These are phyloP conservation scores for Rhododendron williamsianum DNA, from an alignment of 148 eudicot genomes.

Conservation along the genomic window DNA sequence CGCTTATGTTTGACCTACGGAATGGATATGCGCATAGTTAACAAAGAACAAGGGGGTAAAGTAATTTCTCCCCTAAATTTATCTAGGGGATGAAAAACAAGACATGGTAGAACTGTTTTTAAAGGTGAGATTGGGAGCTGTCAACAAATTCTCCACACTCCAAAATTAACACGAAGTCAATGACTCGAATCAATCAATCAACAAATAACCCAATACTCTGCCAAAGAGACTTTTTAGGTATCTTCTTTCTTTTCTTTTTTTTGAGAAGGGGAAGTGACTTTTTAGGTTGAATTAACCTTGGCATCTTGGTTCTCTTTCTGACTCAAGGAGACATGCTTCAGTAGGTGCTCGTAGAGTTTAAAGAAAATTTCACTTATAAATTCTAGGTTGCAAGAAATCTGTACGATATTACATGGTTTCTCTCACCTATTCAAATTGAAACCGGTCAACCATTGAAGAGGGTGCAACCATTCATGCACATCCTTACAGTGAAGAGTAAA, in stretches of 20 bases:
- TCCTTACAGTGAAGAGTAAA: background rate
- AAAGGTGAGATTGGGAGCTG: background rate
- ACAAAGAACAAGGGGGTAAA: background rate
- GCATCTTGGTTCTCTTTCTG: constrained; percentile 1
- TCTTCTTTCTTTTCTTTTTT: too few relatives aligned
- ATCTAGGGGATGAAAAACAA: background rate
- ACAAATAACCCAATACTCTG: background rate
- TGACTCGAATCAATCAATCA: background rate
- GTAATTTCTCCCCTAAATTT: background rate
- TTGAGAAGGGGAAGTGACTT: too few relatives aligned
- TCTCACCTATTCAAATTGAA: background rate
- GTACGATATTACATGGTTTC: background rate
- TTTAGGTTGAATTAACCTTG: too few relatives aligned
- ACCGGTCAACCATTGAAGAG: background rate
- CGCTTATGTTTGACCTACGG: background rate
- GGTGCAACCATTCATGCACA: background rate
- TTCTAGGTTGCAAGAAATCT: background rate
- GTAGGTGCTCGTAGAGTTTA: background rate
- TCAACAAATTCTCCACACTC: background rate
- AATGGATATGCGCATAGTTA: background rate
- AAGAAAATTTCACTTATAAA: background rate
- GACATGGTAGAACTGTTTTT: background rate
- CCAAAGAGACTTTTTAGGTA: background rate
- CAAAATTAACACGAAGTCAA: background rate
- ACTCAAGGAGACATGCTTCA: background rate